Evolutionary conservation across 176 grass and related monocot species (phyloP).

Genomic region (Musa schizocarpa): DNA sequence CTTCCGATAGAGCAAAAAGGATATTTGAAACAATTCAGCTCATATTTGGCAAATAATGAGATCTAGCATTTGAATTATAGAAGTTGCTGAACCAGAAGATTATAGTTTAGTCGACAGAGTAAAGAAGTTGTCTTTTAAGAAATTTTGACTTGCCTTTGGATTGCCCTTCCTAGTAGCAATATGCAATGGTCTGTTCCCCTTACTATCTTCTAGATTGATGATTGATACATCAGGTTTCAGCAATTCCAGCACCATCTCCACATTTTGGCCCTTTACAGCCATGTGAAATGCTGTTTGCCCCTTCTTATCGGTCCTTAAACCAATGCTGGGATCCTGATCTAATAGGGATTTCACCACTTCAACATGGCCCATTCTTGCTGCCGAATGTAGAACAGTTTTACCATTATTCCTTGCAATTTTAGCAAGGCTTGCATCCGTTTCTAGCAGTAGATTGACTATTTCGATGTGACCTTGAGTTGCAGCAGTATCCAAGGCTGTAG

Average conservation of each 20-base stretch:
- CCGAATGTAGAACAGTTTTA: conserved; percentile 15
- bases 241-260: conserved; percentile 8
- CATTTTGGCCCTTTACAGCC: conserved; percentile 19
- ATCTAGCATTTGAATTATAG: neutral
- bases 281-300: conserved; percentile 22
- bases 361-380: conserved; percentile 20
- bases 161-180: conserved; percentile 19
- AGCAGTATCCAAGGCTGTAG: conserved; percentile 20
- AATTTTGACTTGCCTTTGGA: neutral
- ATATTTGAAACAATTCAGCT: too few relatives aligned
- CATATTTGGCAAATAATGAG: neutral
- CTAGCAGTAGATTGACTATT: conserved; percentile 15
- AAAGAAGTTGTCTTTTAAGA: neutral
- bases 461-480: conserved; percentile 9
- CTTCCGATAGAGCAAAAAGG: neutral
- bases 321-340: conserved; percentile 13
- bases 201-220: conserved; percentile 15
- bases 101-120: neutral
- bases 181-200: conserved; percentile 21
- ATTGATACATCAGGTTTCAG: conserved; percentile 16
- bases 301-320: conserved; percentile 17
- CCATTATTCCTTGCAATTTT: conserved; percentile 22
- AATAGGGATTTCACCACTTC: conserved; percentile 15
- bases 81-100: neutral
- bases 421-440: conserved; percentile 16